A percentile compares a stretch with the other conserved stretches of the same genome.
Evolutionary conservation across 495 filamentous ascomycete species (phyloP).

Genomic region (Xylaria sp.): DNA sequence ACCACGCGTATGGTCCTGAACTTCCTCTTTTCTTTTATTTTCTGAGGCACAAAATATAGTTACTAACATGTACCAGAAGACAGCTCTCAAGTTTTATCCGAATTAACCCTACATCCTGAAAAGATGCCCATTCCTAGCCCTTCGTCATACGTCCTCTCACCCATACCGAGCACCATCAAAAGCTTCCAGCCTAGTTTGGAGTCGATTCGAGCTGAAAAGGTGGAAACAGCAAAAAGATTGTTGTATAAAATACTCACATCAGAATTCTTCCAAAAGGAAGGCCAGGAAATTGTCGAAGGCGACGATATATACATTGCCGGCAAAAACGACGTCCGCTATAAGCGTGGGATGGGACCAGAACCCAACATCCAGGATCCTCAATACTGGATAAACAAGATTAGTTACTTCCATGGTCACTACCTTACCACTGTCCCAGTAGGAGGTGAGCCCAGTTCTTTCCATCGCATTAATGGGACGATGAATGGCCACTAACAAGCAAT

Average conservation of each 20-base stretch:
- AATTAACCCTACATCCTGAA: not conserved
- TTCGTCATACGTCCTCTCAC: not conserved
- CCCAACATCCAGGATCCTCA: not conserved
- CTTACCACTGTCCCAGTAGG: not conserved
- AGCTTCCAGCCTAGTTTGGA: not conserved
- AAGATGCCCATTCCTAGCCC: not conserved
- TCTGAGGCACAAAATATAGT: not conserved
- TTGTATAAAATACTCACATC: not conserved
- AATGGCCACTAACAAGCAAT: not conserved
- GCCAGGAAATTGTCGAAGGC: not conserved
- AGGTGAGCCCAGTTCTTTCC: not conserved
- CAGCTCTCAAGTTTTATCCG: not conserved
- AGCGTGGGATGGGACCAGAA: not conserved
- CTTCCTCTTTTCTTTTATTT: not conserved
- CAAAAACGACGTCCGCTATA: not conserved
- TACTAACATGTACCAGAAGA: not conserved
- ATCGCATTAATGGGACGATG: not conserved
- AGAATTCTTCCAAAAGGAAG: not conserved
- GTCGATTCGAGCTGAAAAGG: too few species aligned
- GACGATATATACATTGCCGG: constrained; percentile 7
- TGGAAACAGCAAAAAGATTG: not conserved
- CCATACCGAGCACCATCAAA: not conserved
- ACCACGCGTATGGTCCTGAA: not conserved
- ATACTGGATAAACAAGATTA: not conserved
- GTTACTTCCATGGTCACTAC: not conserved